Conservation (phyloP, 495 filamentous ascomycete genomes). For the Hapsidospora chrysogenum region DNA sequence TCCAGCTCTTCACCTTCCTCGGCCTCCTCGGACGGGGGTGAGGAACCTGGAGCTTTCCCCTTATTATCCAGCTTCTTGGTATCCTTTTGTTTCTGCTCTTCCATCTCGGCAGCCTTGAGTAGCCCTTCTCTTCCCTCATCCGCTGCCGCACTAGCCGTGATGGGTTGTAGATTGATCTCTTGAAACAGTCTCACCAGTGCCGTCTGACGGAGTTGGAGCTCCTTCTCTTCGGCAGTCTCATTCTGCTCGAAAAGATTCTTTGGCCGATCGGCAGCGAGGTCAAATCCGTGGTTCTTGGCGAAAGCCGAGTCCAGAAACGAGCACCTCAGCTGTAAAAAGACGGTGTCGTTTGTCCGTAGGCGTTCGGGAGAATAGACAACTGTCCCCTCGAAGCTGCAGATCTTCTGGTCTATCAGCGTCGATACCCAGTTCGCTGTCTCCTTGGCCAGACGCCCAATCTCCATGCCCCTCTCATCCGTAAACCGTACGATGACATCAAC, state of each 20-base stretch:
- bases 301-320: conserved; percentile 63
- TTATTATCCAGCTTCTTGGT: conserved; percentile 3
- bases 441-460: conserved; percentile 77
- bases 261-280: conserved; percentile 50
- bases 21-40: conserved; percentile 40
- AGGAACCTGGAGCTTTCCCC: conserved; percentile 20
- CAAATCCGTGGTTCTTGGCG: conserved; percentile 32
- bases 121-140: conserved; percentile 68
- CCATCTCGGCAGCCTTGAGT: conserved; percentile 70
- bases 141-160: conserved; percentile 51
- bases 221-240: conserved; percentile 73
- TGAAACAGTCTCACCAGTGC: conserved; percentile 77
- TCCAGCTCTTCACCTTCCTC: conserved; percentile 83
- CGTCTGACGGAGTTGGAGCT: conserved; percentile 71
- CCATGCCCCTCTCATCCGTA: conserved; percentile 60
- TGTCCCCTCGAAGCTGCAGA: conserved; percentile 72
- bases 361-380: conserved; percentile 84
- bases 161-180: conserved; percentile 69
- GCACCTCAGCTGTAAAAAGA: conserved; percentile 74
- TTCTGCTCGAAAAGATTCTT: conserved; percentile 47
- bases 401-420: conserved; percentile 75
- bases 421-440: conserved; percentile 92
- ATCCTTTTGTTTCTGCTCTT: conserved; percentile 58
- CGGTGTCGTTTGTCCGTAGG: conserved; percentile 77
- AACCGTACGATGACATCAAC: conserved; percentile 88